Conservation (phyloP, 208 protist genomes). For the Tetramitus jugosus region DNA sequence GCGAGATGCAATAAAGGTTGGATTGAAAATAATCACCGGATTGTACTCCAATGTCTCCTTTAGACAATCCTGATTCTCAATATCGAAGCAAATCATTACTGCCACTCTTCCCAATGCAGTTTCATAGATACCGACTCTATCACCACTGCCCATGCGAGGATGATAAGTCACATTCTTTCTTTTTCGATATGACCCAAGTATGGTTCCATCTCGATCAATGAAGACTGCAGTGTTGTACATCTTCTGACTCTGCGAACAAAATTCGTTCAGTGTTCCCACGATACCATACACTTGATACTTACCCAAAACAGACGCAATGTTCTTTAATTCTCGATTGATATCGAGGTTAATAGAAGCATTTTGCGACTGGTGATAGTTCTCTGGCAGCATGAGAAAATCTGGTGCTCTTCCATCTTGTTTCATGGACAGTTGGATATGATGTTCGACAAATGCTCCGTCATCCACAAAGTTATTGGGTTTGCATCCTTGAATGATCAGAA, state of each 20-base stretch:
- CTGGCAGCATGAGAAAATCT: too few species aligned
- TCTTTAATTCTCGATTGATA: too few species aligned
- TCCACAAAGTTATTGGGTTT: too few species aligned
- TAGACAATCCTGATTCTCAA: not conserved
- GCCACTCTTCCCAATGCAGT: not conserved
- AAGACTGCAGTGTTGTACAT: not conserved
- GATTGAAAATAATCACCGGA: not conserved
- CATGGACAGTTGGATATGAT: too few species aligned
- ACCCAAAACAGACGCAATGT: too few species aligned
- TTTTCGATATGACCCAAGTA: not conserved
- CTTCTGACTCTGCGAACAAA: not conserved
- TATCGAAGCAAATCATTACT: conserved; percentile 6
- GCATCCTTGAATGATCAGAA: too few species aligned
- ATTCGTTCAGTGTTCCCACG: not conserved
- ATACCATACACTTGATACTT: too few species aligned
- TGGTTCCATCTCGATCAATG: not conserved
- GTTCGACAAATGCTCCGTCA: too few species aligned
- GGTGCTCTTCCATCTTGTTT: too few species aligned
- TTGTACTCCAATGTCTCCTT: not conserved
- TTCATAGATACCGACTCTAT: not conserved
- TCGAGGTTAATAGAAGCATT: too few species aligned
- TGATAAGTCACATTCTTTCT: not conserved
- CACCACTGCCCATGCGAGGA: not conserved
- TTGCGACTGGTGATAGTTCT: too few species aligned
- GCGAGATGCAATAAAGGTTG: conserved; percentile 7